A percentile compares a stretch with the other conserved stretches of the same genome.
Evolutionary conservation across 1,284 basidiomycete genomes (phyloP).

Genomic region (Apiotrichum montevideense): DNA sequence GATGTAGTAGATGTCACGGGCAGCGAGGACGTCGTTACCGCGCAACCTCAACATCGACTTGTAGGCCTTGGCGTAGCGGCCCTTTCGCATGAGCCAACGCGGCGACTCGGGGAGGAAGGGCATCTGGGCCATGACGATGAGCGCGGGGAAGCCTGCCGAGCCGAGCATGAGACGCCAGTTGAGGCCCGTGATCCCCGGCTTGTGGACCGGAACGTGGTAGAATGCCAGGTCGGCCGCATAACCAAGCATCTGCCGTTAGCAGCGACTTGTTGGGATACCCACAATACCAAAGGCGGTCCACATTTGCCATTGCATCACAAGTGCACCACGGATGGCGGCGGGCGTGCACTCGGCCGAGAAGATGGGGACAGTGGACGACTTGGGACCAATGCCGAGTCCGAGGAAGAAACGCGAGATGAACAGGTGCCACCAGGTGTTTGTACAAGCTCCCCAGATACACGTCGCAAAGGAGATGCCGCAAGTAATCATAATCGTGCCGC

Average conservation of each 20-base stretch:
- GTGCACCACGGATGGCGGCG: conserved; percentile 57
- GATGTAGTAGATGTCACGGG: conserved; percentile 13
- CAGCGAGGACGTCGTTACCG: conserved; percentile 1
- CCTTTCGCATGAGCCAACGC: conserved; percentile 54
- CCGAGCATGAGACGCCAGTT: no score
- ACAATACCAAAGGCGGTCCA: conserved; percentile 18
- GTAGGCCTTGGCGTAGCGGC: conserved; percentile 22
- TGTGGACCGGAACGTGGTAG: neutral
- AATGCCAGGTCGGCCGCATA: conserved; percentile 13
- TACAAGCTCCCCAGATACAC: no score
- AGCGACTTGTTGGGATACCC: conserved; percentile 2
- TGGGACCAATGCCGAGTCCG: conserved; percentile 26
- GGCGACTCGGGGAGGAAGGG: conserved; percentile 49
- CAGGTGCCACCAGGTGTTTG: no score
- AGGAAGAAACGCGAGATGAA: neutral
- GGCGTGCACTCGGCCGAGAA: conserved; percentile 29
- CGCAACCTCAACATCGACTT: conserved; percentile 24
- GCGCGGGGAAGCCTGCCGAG: neutral
- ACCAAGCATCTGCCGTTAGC: conserved; percentile 20
- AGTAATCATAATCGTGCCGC: no score
- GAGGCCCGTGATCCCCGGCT: no score
- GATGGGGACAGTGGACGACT: conserved; percentile 36
- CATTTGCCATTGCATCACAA: conserved; percentile 52
- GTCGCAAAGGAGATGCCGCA: no score
- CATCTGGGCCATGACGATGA: conserved; percentile 40